Evolutionary conservation across 768 basidiomycete genomes (phyloP).

Genomic region (Tubosaeta sp.): DNA sequence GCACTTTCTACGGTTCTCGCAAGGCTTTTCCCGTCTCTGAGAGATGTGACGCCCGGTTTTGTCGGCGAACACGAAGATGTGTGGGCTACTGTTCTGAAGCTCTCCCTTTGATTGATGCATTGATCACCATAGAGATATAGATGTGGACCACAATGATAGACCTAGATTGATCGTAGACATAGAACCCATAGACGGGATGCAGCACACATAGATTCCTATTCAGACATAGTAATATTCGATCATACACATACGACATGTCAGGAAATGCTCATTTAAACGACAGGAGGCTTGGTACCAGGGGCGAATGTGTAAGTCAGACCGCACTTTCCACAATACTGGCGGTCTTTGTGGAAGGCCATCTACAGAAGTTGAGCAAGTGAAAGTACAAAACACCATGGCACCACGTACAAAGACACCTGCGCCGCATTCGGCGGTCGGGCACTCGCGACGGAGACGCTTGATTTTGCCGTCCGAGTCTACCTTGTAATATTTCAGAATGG

Average conservation of each 20-base stretch:
- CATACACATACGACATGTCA: slow-evolving; percentile 12
- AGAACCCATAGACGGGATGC: neutral
- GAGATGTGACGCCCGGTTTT: slow-evolving; percentile 32
- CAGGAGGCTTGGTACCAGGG: slow-evolving; percentile 75
- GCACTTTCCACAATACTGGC: slow-evolving; percentile 97
- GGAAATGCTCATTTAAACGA: slow-evolving; percentile 40
- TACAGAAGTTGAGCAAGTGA: slow-evolving; percentile 26
- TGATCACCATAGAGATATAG: neutral
- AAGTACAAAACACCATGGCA: neutral
- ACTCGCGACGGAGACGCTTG: slow-evolving; percentile 98
- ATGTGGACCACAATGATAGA: neutral
- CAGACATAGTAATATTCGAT: slow-evolving; percentile 3
- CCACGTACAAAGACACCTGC: slow-evolving; percentile 76
- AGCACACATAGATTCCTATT: neutral
- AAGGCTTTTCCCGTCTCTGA: slow-evolving; percentile 38
- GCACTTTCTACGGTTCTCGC: slow-evolving; percentile 30
- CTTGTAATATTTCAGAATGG: slow-evolving; percentile 99
- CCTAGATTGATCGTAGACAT: neutral
- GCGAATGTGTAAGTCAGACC: slow-evolving; percentile 84
- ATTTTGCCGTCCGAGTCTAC: slow-evolving; percentile 99
- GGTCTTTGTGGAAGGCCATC: slow-evolving; percentile 99
- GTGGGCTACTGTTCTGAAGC: slow-evolving; percentile 22
- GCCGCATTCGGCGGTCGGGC: slow-evolving; percentile 79
- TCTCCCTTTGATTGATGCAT: too few relatives aligned
- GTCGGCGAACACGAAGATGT: slow-evolving; percentile 28